These are phyloP conservation scores for Trametes polyzona DNA, from an alignment of 1,284 basidiomycete genomes.

Conservation along the genomic window DNA sequence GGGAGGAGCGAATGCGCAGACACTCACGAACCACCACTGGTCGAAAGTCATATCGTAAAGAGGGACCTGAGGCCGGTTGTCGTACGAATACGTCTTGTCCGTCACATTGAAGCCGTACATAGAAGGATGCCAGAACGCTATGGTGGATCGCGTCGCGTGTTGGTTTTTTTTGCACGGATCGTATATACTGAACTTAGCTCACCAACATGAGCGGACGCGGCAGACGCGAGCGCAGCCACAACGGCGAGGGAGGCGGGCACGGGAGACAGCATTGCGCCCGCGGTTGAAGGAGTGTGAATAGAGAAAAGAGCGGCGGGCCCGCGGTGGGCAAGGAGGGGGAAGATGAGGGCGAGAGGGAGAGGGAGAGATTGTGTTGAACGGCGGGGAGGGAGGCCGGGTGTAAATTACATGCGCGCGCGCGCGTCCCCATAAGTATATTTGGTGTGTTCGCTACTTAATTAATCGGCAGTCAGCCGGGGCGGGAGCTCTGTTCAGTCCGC, in stretches of 20 bases:
- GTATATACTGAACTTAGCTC: background rate
- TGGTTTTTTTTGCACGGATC: background rate
- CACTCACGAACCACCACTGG: conserved; percentile 68
- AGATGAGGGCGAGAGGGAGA: conserved; percentile 6
- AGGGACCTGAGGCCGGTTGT: conserved; percentile 60
- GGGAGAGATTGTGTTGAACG: conserved; percentile 3
- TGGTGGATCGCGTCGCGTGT: background rate
- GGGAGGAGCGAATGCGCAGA: background rate
- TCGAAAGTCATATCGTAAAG: conserved; percentile 56
- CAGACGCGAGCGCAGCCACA: conserved; percentile 29
- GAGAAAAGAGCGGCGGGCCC: conserved; percentile 32
- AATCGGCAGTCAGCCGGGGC: conserved; percentile 3
- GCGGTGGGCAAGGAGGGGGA: conserved; percentile 18
- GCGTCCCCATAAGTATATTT: background rate
- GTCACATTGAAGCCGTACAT: conserved; percentile 65
- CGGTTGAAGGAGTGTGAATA: conserved; percentile 21
- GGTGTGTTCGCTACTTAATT: background rate
- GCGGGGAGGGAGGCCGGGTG: conserved; percentile 10
- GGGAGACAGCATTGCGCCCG: conserved; percentile 27
- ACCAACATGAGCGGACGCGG: conserved; percentile 32
- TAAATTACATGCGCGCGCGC: background rate
- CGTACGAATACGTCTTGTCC: conserved; percentile 50
- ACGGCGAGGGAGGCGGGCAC: conserved; percentile 27
- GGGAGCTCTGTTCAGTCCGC: background rate
- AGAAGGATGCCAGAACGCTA: conserved; percentile 38